These are phyloP conservation scores for Astrothelium subdiscretum DNA, from an alignment of 495 filamentous ascomycete species.

Conservation along the genomic window DNA sequence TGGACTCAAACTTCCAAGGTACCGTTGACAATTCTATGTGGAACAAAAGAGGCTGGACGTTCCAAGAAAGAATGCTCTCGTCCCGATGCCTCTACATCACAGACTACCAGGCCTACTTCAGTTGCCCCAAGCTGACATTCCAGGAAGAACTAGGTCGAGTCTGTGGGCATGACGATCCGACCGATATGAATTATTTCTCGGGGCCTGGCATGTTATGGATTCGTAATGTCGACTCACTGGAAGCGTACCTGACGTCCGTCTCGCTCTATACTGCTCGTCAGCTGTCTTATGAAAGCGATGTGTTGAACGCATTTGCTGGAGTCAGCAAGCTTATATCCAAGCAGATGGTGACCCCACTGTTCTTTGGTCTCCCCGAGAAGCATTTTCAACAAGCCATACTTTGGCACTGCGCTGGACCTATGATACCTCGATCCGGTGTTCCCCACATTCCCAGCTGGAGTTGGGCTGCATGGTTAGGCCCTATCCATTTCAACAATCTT, in stretches of 20 bases:
- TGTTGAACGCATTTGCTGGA: neutral
- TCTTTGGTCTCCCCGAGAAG: neutral
- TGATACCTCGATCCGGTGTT: neutral
- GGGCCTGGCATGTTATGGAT: neutral
- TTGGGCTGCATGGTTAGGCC: neutral
- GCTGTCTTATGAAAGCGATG: neutral
- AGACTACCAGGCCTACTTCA: slow-evolving; percentile 3
- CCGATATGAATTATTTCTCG: neutral
- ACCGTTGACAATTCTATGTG: neutral
- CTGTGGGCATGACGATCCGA: neutral
- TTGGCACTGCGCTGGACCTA: neutral
- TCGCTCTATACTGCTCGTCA: neutral
- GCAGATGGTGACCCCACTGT: neutral
- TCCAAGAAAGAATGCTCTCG: slow-evolving; percentile 11
- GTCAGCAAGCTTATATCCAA: neutral
- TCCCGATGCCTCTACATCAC: slow-evolving; percentile 7
- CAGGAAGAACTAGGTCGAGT: neutral
- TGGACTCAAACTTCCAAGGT: neutral
- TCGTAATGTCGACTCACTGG: neutral
- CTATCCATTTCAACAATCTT: neutral
- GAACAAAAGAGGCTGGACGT: slow-evolving; percentile 11
- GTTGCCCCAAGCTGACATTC: neutral
- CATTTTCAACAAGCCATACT: neutral
- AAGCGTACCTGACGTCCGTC: neutral
- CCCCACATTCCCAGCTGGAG: neutral